Percentiles rank a stretch among this genome's conserved stretches.
phyloP scores from a whole-genome alignment of 164 flowering plant genomes.

The Macadamia tetraphylla region DNA sequence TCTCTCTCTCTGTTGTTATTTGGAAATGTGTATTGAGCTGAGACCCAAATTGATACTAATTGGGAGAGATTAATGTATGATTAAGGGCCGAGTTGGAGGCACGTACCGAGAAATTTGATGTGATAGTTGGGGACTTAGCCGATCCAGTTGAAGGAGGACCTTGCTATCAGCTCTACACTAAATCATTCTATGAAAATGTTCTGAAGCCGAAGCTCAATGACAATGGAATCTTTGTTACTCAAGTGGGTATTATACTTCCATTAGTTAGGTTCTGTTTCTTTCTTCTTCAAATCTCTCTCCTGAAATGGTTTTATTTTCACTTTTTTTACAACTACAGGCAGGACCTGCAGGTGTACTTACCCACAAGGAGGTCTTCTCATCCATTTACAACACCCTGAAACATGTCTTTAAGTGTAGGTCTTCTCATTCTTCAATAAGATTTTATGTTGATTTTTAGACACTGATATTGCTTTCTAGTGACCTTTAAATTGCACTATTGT shows the following conservation, averaged over 20 bases:
- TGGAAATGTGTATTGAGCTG: background rate
- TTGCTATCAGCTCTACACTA: conserved; percentile 82
- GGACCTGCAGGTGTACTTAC: conserved; percentile 92
- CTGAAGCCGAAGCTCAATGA: conserved; percentile 80
- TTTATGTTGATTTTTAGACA: no score
- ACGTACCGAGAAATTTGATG: conserved; percentile 58
- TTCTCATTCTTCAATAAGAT: background rate
- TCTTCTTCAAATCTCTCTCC: background rate
- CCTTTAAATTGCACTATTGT: no score
- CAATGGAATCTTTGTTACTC: conserved; percentile 86
- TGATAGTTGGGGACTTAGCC: conserved; percentile 82
- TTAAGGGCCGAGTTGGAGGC: conserved; percentile 58
- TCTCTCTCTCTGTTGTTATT: no score
- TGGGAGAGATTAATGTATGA: background rate
- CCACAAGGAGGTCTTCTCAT: conserved; percentile 90
- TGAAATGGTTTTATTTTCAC: background rate
- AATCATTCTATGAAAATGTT: conserved; percentile 63
- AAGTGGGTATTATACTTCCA: conserved; percentile 33
- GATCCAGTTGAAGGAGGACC: conserved; percentile 93
- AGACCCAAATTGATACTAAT: background rate
- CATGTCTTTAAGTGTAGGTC: conserved; percentile 88
- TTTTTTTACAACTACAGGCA: conserved; percentile 40
- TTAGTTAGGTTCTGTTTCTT: background rate
- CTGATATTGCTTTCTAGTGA: no score
- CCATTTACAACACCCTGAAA: conserved; percentile 78